These are phyloP conservation scores for Echinosophora koreensis DNA, from an alignment of 306 rosid genomes.

Conservation along the genomic window DNA sequence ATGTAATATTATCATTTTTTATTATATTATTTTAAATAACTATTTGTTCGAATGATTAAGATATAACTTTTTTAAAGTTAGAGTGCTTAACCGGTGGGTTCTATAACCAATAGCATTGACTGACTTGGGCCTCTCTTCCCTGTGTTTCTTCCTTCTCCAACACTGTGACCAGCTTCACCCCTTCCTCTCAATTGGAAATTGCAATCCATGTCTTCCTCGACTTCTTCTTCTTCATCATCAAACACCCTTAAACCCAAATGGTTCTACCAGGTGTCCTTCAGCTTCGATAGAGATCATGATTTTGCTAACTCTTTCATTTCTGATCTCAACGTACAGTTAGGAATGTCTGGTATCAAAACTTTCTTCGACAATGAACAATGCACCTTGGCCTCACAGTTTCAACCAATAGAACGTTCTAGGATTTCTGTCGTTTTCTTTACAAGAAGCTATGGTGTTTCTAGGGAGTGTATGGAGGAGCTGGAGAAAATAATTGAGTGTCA, in stretches of 20 bases:
- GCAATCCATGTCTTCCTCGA: slow-evolving; percentile 9
- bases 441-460: background rate
- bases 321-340: background rate
- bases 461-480: background rate
- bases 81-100: too few relatives aligned
- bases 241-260: background rate
- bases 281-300: background rate
- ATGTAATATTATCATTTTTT: too few relatives aligned
- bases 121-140: too few relatives aligned
- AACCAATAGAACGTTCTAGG: background rate
- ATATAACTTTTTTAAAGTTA: too few relatives aligned
- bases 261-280: background rate
- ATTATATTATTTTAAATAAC: too few relatives aligned
- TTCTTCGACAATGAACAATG: background rate
- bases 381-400: background rate
- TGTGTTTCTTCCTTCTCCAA: background rate
- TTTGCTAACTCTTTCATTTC: background rate
- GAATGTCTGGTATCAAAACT: background rate
- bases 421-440: background rate
- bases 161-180: background rate
- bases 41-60: too few relatives aligned
- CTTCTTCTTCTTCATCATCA: background rate
- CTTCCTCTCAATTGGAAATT: background rate
- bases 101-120: too few relatives aligned
- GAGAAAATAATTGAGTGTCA: slow-evolving; percentile 16